These are phyloP conservation scores for Ceratocystis harringtonii DNA, from an alignment of 2,329 filamentous ascomycete genomes.

Conservation along the genomic window DNA sequence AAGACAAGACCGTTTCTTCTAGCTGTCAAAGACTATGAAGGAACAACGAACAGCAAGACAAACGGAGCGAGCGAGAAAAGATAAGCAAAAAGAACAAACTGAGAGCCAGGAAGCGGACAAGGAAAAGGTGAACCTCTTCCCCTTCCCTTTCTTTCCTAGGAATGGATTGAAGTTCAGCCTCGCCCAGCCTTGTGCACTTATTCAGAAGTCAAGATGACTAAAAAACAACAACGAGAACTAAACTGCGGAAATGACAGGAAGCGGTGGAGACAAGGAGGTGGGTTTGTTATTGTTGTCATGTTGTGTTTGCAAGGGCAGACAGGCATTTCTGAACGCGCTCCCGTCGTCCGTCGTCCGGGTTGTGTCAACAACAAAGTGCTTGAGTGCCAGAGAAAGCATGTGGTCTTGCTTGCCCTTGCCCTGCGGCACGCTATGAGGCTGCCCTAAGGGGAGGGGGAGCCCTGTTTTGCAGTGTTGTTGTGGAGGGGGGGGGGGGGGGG, in stretches of 20 bases:
- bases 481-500: neutral
- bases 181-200: neutral
- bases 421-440: neutral
- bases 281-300: neutral
- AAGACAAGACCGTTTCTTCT: neutral
- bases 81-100: neutral
- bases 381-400: neutral
- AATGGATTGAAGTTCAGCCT: neutral
- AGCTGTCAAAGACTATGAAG: neutral
- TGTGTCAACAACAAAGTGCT: neutral
- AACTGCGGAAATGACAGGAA: too few species aligned
- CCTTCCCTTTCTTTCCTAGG: neutral
- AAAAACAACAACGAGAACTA: neutral
- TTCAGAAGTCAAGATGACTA: neutral
- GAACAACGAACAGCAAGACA: neutral
- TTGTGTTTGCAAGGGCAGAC: neutral
- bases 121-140: neutral
- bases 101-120: neutral
- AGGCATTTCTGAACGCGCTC: too few species aligned
- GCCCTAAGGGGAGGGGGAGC: neutral
- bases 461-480: neutral
- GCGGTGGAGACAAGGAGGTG: too few species aligned
- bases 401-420: neutral
- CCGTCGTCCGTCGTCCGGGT: neutral
- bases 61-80: neutral